Evolutionary conservation across 2,329 filamentous ascomycete genomes (phyloP).

Genomic region (Pestalotiopsis sp.): DNA sequence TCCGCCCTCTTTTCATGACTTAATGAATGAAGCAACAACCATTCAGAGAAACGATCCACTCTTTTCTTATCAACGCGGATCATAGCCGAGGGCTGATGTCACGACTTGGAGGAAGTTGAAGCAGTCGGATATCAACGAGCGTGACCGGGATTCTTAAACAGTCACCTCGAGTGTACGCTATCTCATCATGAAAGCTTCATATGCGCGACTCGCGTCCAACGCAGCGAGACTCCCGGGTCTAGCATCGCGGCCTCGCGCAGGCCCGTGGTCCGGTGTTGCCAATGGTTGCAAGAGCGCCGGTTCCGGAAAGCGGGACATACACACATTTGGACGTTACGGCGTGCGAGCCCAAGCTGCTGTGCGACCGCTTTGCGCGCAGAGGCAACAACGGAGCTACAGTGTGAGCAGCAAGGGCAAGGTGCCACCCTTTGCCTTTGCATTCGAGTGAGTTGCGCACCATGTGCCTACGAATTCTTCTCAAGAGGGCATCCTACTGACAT

Average conservation of each 20-base stretch:
- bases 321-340: not conserved
- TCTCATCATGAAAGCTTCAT: not conserved
- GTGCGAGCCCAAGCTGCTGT: not conserved
- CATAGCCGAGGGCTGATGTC: not conserved
- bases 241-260: not conserved
- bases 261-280: not conserved
- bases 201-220: not conserved
- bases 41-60: not conserved
- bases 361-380: not conserved
- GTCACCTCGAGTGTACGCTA: not conserved
- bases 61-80: not conserved
- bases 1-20: not conserved
- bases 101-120: not conserved
- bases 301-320: not conserved
- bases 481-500: not conserved
- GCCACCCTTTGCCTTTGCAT: slow-evolving; percentile 41
- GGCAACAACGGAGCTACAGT: slow-evolving; percentile 1
- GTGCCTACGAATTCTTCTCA: not conserved
- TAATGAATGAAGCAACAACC: not conserved
- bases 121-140: not conserved
- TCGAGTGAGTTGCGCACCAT: slow-evolving; percentile 29
- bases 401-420: slow-evolving; percentile 14
- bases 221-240: not conserved
- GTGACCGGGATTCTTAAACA: not conserved
- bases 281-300: not conserved